Evolutionary conservation across 306 rosid species (phyloP), one percentile per base, ranked within the genome.

Genomic region (Dryas octopetala): DNA sequence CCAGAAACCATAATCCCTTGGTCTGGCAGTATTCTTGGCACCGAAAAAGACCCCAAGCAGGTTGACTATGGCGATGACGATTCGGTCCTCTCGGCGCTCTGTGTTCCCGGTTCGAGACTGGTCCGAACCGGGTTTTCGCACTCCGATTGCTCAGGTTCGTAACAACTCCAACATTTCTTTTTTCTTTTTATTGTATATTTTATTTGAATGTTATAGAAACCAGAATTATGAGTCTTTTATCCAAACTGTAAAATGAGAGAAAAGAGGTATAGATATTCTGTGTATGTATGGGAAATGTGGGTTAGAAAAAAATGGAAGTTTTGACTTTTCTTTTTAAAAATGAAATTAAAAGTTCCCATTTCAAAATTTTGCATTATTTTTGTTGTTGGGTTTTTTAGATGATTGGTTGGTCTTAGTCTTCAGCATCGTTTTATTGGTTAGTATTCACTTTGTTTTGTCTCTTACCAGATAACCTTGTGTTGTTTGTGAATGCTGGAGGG

Each of bases 401-500:
- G 38, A 32, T 32, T 32, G 38, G 38, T 32, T 32, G 38, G 38
- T 32, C 38, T 32, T 32, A 32, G 38, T 32, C 38, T 32, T 32
- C 38, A 32, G 38, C 38, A 32, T 32, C 38, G 38, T 9, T 57
- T 57, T 19, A 28, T 57, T 57, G 9, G 45, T 51, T 32, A 6
- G 45, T 47, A 45, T 48, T 60, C 38, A 70, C 58, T 23, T 26
- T 70, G 28, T 16, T 46, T 54, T 54, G 28, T 55, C 60, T 55
- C 7, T 16, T 78, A 54, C 57, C 66, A 78, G 82, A 63, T 46
- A 32, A 65, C 55, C 41, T 11, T 9, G 49, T 72, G 19, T n/a
- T 71, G 66, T 71, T 78, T 54, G 68, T 78, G 76, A 78, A 78
- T 55, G 73, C 77, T 66, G 77, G 82, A 64, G 77, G 77, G 45